Percentiles rank a stretch among this genome's conserved stretches.
Conservation (phyloP, 192 early-diverging fungal genomes). For the Diversispora epigaea region DNA sequence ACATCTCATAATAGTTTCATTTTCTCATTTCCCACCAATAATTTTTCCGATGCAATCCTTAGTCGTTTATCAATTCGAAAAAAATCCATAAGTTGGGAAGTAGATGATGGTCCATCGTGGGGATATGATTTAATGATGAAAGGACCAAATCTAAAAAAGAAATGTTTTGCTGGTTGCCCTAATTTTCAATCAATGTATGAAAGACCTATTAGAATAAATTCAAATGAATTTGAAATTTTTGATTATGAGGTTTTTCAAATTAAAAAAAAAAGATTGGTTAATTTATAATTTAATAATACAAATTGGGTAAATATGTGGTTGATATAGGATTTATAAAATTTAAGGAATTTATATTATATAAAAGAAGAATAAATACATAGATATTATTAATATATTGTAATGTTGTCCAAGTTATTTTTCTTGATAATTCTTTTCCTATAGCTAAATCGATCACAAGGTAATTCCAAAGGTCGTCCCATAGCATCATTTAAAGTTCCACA, state of each 20-base stretch:
- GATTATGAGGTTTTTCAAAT: constrained; percentile 18
- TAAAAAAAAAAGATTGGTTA: not conserved
- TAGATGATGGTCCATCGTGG: not conserved
- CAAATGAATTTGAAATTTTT: not conserved
- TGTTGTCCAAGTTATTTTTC: too few species aligned
- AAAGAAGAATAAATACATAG: too few species aligned
- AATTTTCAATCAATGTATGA: not conserved
- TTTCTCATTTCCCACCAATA: constrained; percentile 1
- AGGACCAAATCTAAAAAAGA: not conserved
- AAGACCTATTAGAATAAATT: not conserved
- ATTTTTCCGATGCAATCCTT: not conserved
- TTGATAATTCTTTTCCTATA: too few species aligned
- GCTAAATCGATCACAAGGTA: too few species aligned
- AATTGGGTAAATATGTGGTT: too few species aligned
- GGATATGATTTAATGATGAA: not conserved
- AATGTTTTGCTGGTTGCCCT: not conserved
- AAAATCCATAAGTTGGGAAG: not conserved
- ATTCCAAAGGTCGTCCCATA: too few species aligned
- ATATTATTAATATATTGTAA: too few species aligned
- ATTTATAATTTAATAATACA: too few species aligned
- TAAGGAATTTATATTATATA: too few species aligned
- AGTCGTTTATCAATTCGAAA: not conserved
- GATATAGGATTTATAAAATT: too few species aligned
- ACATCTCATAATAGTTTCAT: constrained; percentile 10
- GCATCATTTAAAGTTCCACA: too few species aligned